Base-by-base conservation (phyloP, 768 basidiomycete species). In the Tulasnella sp. region DNA sequence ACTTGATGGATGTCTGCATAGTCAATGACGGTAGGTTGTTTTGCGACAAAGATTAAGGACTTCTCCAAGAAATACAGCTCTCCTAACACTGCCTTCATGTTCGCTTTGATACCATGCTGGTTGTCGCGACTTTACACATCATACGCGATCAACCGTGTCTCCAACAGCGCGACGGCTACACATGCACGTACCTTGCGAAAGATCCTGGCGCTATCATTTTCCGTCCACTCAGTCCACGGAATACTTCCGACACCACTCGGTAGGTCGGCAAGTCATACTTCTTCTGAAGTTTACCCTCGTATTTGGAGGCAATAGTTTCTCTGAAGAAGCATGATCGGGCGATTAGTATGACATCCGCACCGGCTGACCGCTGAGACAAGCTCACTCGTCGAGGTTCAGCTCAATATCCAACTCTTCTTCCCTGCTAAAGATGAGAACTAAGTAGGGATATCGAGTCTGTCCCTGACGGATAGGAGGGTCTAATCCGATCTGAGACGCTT, bases 21-120 rank as follows among this genome's bases (percentile, higher is more conserved):
- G 65, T 94, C 90, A 65, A 97, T 79, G 66, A 96, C 84, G 31
- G 83, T 82, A 1, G 96, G 94, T 64, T 88, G 85, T 71, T 98
- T 97, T 58, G 94, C 92, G 62, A 98, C 91, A 74, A 98, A 98
- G 73, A 99, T 91, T 49, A 99, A 78, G 70, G 87, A 90, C 79
- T 97, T 97, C 67, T 98, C 96, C 63, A 99, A 84, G 77, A 98
- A 81, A 79, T 96, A 98, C 30, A 99, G 81, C 69, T 97, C 92
- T 61, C 96, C 96, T 71, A 94, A 92, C 2, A 87, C 79, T 45
- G 96, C 96, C 73, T 98, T 98, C 65, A 98, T 78, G 70, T 97
- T 96, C 65, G 91, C 92, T 73, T 98, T 98, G 73, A 99, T 85
- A n/a, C 91, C 90, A 15, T 88, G 85, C 63, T 92, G 85, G 2